Evolutionary conservation across 2,329 filamentous ascomycete species (phyloP).

Genomic region (Torrubiella hemipterigena): DNA sequence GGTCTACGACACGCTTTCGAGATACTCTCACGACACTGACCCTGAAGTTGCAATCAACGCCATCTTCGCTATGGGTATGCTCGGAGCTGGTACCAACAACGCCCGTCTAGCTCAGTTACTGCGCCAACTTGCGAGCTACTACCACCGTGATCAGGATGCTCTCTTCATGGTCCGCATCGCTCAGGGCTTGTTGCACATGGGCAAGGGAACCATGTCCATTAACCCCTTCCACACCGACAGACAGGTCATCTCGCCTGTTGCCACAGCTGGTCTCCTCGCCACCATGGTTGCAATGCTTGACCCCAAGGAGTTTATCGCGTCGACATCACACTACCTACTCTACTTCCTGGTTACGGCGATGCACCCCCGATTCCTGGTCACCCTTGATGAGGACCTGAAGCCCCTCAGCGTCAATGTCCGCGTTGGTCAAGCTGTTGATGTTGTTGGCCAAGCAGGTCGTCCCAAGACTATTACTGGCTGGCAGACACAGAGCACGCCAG

Average conservation of each 20-base stretch:
- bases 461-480: conserved; percentile 99
- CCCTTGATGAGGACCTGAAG: conserved; percentile 86
- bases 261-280: conserved; percentile 77
- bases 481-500: conserved; percentile 99
- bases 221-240: conserved; percentile 99
- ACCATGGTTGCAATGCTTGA: conserved; percentile 92
- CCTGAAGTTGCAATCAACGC: conserved; percentile 97
- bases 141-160: conserved; percentile 90
- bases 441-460: conserved; percentile 90
- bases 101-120: conserved; percentile 89
- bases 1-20: conserved; percentile 93
- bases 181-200: conserved; percentile 95
- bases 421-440: conserved; percentile 94
- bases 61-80: conserved; percentile 97
- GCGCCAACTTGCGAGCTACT: conserved; percentile 92
- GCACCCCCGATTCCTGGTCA: conserved; percentile 92
- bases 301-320: conserved; percentile 69
- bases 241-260: conserved; percentile 85
- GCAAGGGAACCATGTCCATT: conserved; percentile 90
- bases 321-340: conserved; percentile 73
- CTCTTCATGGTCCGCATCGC: conserved; percentile 99
- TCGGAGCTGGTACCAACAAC: conserved; percentile 96
- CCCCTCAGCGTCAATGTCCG: conserved; percentile 92
- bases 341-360: conserved; percentile 97
- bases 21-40: conserved; percentile 98